Base-by-base conservation (phyloP, 495 filamentous ascomycete species). In the Elasticomyces elasticus region DNA sequence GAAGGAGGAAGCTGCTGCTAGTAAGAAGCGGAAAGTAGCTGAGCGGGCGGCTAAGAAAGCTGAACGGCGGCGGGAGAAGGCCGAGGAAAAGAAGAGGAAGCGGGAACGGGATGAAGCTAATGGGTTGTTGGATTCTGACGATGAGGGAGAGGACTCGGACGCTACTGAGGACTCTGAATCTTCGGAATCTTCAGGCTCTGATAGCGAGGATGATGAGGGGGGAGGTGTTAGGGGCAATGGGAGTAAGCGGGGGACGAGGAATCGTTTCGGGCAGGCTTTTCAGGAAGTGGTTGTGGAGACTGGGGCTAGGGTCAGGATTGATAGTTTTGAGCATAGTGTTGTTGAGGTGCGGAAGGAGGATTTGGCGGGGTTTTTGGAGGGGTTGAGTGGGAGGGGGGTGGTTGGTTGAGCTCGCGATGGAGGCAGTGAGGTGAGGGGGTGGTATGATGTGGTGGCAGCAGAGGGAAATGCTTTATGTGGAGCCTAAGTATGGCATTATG, bases 271-370 rank as follows among this genome's bases (percentile, higher is more conserved):
- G 12, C 87, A 83, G 64, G 92, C 94, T 10, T 98, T 97, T 70
- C 89, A 95, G 65, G 90, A 94, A 63, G 94, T 97, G 7, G 86
- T 95, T 20, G 79, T 81, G 50, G 89, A 95, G 72, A 98, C 91
- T 35, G 89, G 82, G 56, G 87, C 90, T 3, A 74, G 89, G 15
- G 87, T 97, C 19, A 74, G 89, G 52, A 95, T 96, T 59, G 92
- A 98, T 67, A 90, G 85, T 69, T 98, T 98, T 68, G 94, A 98
- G 70, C 85, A 94, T 67, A 94, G 87, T 59, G 94, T 97, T 10
- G 89, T 96, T 44, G 92, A 97, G 71, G 92, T 98, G 27, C 80
- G 83, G 72, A 95, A 94, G 71, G 92, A 98, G 65, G 91, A 97
- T 70, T 74, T 98, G 26, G 79, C 83, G 19, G 88, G 84, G 11